Percentiles rank a stretch among this genome's conserved stretches.
phyloP scores from a whole-genome alignment of 768 basidiomycete species.

The Leccinellum rugosiceps region DNA sequence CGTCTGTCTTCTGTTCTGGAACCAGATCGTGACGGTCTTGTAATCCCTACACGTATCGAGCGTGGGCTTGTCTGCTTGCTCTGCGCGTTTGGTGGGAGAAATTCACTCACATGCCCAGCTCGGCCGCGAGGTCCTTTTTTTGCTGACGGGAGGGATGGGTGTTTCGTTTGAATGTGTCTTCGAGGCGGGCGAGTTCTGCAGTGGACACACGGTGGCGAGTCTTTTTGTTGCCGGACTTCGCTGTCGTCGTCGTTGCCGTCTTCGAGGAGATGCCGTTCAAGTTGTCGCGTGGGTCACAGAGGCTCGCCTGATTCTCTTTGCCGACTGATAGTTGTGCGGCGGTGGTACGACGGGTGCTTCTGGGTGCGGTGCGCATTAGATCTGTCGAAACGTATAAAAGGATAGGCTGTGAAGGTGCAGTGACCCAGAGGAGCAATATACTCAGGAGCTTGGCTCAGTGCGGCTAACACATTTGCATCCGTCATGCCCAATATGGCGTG shows the following conservation, averaged over 20 bases:
- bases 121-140: conserved; percentile 28
- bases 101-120: conserved; percentile 28
- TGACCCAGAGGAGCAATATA: conserved; percentile 3
- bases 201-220: conserved; percentile 38
- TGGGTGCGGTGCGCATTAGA: conserved; percentile 20
- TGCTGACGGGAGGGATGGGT: conserved; percentile 31
- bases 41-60: conserved; percentile 34
- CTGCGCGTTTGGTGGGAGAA: background rate
- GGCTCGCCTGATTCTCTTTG: conserved; percentile 17
- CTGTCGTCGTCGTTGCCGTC: background rate
- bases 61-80: background rate
- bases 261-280: background rate
- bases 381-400: conserved; percentile 15
- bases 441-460: conserved; percentile 4
- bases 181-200: conserved; percentile 26
- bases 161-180: conserved; percentile 23
- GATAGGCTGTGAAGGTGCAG: conserved; percentile 16
- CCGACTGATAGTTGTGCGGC: conserved; percentile 1
- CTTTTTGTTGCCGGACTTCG: conserved; percentile 18
- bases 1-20: conserved; percentile 76
- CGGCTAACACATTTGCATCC: conserved; percentile 17
- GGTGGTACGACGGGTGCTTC: conserved; percentile 27
- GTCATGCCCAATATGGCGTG: background rate
- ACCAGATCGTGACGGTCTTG: conserved; percentile 67
- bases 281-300: background rate